A percentile compares a stretch with the other conserved stretches of the same genome.
Conservation (phyloP, 345 rosid genomes). For the Acer saccharum region DNA sequence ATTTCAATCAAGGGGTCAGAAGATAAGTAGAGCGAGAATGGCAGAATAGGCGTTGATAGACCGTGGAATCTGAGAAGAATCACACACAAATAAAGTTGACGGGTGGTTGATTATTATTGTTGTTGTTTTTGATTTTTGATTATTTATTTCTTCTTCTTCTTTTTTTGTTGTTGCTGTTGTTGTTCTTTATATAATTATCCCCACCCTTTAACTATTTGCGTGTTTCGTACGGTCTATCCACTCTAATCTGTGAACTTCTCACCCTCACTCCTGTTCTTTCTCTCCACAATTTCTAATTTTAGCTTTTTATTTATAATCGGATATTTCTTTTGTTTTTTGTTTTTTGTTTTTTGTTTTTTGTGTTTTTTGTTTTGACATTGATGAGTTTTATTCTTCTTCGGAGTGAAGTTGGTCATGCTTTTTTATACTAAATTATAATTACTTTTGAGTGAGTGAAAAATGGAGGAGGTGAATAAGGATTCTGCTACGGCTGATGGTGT, state of each 20-base stretch:
- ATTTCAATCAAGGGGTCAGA: not conserved
- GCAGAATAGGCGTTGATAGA: conserved; percentile 71
- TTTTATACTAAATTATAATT: conserved; percentile 1
- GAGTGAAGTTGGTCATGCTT: not conserved
- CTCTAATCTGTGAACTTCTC: conserved; percentile 51
- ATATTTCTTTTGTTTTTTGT: not conserved
- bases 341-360: not conserved
- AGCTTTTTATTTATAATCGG: not conserved
- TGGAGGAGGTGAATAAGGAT: conserved; percentile 58
- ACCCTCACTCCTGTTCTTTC: conserved; percentile 17
- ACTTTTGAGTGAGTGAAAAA: conserved; percentile 6
- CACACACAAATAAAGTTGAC: conserved; percentile 36
- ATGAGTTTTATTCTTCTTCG: conserved; percentile 3
- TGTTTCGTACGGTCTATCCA: conserved; percentile 90
- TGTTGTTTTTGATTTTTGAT: not conserved
- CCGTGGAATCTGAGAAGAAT: conserved; percentile 71
- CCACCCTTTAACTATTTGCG: conserved; percentile 45
- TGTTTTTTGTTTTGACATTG: not conserved
- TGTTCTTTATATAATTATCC: not conserved
- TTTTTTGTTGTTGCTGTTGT: not conserved
- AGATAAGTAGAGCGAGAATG: conserved; percentile 24
- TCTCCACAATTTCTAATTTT: conserved; percentile 11
- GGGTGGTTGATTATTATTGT: conserved; percentile 20
- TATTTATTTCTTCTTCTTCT: not conserved
- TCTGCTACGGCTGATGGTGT: conserved; percentile 29